Base-by-base conservation (phyloP, 2,329 filamentous ascomycete genomes). In the Exophiala mesophila region DNA sequence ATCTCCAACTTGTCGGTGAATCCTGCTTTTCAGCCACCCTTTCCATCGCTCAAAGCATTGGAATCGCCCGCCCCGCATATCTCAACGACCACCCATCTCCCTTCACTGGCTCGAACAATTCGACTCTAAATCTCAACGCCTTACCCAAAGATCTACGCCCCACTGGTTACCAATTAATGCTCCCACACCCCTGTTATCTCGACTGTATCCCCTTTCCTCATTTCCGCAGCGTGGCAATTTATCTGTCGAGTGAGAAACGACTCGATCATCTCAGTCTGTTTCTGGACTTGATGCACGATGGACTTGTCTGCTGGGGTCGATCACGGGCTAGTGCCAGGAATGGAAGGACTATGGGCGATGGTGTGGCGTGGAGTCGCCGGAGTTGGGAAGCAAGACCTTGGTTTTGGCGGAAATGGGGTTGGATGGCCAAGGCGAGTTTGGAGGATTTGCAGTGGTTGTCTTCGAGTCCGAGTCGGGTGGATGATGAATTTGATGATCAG, bases 341-440 rank as follows among this genome's bases (percentile, higher is more conserved):
- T 18, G 63, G 64, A 56, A 49, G 55, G 10, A 61, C 64, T 4
- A 45, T 48, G 40, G 21, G 44, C 18, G 44, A 48, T 23, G 61
- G 63, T 12, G 61, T 67, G n/a, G 63, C 68, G 0, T 71, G 68
- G 68, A 68, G 69, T 40, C 56, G 57, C 24, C 60, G 68, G 9
- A 67, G 65, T 43, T 71, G 68, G 68, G 68, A 71, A 45, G 67
- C 64, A 2, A 62, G 60, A 41, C 49, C 57, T 2, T 71, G 67
- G 68, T 71, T 70, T 45, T 40, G 70, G 28, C 59, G 63, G 29
- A 71, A 71, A 48, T 70, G 66, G 47, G 59, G 55, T 36, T 48
- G 51, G 41, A 45, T 68, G 4, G 52, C 62, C 4, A 63, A 63
- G 2, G 63, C 60, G 2, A 63, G 58, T 50, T 58, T 67, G 4